Evolutionary conservation across 208 protist species (phyloP).

Genomic region (Strigomonas culicis): DNA sequence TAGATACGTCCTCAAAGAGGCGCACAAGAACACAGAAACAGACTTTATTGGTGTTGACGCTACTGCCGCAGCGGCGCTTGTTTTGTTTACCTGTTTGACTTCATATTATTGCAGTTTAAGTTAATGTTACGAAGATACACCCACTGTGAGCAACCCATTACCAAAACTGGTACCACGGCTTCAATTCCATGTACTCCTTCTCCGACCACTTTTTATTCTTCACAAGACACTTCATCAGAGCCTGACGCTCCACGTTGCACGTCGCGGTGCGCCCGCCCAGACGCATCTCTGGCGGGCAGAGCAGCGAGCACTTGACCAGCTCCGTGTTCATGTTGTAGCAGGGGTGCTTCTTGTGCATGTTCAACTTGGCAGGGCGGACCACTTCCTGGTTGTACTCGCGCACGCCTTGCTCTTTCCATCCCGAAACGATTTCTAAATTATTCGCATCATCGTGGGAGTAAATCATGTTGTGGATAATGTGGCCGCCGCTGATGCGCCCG

Average conservation of each 20-base stretch:
- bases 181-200: neutral
- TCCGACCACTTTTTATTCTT: constrained; percentile 64
- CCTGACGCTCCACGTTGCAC: constrained; percentile 59
- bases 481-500: constrained; percentile 52
- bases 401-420: constrained; percentile 64
- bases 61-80: neutral
- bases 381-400: constrained; percentile 70
- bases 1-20: constrained; percentile 5
- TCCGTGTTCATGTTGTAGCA: constrained; percentile 45
- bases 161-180: constrained; percentile 48
- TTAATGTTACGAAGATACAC: neutral
- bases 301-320: constrained; percentile 49
- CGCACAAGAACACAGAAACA: neutral
- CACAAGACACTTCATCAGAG: constrained; percentile 63
- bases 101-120: neutral
- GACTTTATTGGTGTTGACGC: too few relatives aligned
- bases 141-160: constrained; percentile 10
- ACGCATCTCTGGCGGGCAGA: constrained; percentile 68
- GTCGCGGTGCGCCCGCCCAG: constrained; percentile 58
- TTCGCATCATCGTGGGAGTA: constrained; percentile 48
- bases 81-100: constrained; percentile 3
- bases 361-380: constrained; percentile 37
- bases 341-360: constrained; percentile 45
- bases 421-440: constrained; percentile 64
- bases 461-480: constrained; percentile 83